These are phyloP conservation scores for Lachnellula subtilissima DNA, from an alignment of 2,329 filamentous ascomycete species.

Conservation along the genomic window DNA sequence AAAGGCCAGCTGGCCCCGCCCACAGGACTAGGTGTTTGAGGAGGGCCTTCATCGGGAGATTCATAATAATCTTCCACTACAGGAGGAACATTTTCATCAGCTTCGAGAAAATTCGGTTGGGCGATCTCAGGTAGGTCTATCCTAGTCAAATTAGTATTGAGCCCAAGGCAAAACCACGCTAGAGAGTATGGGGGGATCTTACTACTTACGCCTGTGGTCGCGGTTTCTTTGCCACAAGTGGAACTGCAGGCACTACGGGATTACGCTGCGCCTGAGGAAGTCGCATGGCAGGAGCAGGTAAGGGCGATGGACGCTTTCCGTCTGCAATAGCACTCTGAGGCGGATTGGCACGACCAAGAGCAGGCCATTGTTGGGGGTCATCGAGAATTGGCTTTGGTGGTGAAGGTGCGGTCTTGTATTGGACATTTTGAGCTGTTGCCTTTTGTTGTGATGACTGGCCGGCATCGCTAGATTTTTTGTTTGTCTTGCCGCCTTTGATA, in stretches of 20 bases:
- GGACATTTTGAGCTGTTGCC: not conserved
- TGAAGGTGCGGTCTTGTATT: not conserved
- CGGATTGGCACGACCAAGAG: slow-evolving; percentile 15
- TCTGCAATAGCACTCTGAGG: slow-evolving; percentile 16
- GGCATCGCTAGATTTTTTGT: not conserved
- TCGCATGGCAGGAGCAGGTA: slow-evolving; percentile 3
- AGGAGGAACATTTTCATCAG: too few species aligned
- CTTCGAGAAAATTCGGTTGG: too few species aligned
- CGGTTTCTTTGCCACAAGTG: slow-evolving; percentile 15
- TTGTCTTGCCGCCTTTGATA: not conserved
- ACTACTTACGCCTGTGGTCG: slow-evolving; percentile 18
- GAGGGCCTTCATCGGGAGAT: too few species aligned
- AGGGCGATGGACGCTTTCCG: slow-evolving; percentile 16
- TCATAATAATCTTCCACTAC: too few species aligned
- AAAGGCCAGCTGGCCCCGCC: too few species aligned
- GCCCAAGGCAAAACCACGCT: too few species aligned
- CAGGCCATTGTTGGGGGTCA: slow-evolving; percentile 18
- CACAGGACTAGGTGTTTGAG: too few species aligned
- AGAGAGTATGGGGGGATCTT: too few species aligned
- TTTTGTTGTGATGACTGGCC: not conserved
- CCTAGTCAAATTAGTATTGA: too few species aligned
- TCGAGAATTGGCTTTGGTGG: slow-evolving; percentile 2
- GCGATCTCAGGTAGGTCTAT: too few species aligned
- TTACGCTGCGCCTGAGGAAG: slow-evolving; percentile 9
- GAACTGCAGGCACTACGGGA: slow-evolving; percentile 17